Percentiles rank a stretch among this genome's conserved stretches.
These are phyloP conservation scores for Protomyces inundatus DNA, from an alignment of 1,139 yeast species.

Conservation along the genomic window DNA sequence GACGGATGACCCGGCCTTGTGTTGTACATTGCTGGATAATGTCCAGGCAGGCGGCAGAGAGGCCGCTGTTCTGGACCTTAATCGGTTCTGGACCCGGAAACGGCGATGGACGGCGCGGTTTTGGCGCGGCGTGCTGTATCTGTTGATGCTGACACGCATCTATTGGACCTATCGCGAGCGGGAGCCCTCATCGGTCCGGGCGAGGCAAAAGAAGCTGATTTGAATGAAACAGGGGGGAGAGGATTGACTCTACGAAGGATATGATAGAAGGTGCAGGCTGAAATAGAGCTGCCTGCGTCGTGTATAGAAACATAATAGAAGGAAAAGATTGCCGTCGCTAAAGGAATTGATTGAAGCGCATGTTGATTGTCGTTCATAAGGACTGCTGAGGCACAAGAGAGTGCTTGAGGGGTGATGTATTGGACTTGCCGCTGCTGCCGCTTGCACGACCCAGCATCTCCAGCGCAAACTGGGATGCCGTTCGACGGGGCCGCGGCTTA, in stretches of 20 bases:
- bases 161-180: neutral
- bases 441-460: neutral
- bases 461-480: neutral
- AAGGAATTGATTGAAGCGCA: too few relatives aligned
- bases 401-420: neutral
- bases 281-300: too few relatives aligned
- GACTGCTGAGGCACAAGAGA: neutral
- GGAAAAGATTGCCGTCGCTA: too few relatives aligned
- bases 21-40: neutral
- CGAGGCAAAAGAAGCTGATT: too few relatives aligned
- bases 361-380: neutral
- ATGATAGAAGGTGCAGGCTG: too few relatives aligned
- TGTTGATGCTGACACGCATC: neutral
- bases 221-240: too few relatives aligned
- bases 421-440: neutral
- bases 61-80: neutral
- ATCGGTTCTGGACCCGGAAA: neutral
- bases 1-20: slow-evolving; percentile 51
- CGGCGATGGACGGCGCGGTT: neutral
- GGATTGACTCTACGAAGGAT: too few relatives aligned
- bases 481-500: neutral
- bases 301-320: too few relatives aligned
- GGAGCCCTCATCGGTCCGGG: too few relatives aligned
- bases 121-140: neutral
- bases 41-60: neutral